Base-by-base conservation (phyloP, 345 rosid species). In the Populus deltoides region DNA sequence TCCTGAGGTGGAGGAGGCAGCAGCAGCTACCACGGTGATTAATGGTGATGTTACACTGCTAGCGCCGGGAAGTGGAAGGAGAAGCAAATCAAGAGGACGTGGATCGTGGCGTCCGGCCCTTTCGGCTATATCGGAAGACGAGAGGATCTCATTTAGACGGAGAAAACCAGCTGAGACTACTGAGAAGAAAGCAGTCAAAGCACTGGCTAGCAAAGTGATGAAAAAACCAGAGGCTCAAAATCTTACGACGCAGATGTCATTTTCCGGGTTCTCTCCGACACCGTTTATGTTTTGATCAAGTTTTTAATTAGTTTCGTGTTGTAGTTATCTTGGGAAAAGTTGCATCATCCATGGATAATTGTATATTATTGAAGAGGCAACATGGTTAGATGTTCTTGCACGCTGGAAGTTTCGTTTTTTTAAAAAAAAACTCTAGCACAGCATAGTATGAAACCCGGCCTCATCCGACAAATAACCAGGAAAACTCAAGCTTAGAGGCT, bases 261-360 rank as follows among this genome's bases (percentile, higher is more conserved):
- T 85, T 22, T 84, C 86, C 7, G 77, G 78, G 6, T 80, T 86
- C 72, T 77, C 83, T 7, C 85, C 85, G 35, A 35, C 86, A 25
- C 86, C 87, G 22, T 87, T 85, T 68, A 71, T 77, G 78, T 76
- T 78, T 43, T 87, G 78, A 84, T 49, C 57, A 41, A 33, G 35
- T 15, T 24, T 7, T 59, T 59, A 33, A 33, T 33, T 33, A 1
- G 35, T 33, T 1, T 3, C 35, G 35, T 33, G 35, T 3, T 33
- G n/a, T n/a, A n/a, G n/a, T n/a, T n/a, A n/a, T n/a, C n/a, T n/a
- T n/a, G n/a, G n/a, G n/a, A n/a, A n/a, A n/a, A n/a, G n/a, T n/a
- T n/a, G n/a, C n/a, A n/a, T n/a, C n/a, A n/a, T n/a, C n/a, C n/a
- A n/a, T n/a, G n/a, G n/a, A n/a, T n/a, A n/a, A n/a, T n/a, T n/a